A percentile compares a stretch with the other conserved stretches of the same genome.
Conservation (phyloP, 805 yeast genomes). For the Candida ficus region DNA sequence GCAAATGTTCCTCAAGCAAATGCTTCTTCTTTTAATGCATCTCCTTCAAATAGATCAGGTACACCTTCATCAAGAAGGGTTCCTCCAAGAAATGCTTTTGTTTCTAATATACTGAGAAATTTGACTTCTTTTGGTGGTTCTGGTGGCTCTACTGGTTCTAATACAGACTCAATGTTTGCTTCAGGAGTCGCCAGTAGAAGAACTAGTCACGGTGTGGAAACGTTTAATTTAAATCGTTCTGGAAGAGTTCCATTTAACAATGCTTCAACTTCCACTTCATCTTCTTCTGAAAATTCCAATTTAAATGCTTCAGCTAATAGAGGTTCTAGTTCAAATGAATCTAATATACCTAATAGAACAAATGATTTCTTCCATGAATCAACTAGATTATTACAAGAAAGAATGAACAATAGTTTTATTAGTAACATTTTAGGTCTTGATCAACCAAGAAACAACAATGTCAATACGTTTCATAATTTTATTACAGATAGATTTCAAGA, state of each 20-base stretch:
- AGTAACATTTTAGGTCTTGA: neutral
- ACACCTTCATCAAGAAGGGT: neutral
- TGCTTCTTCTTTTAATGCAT: too few species aligned
- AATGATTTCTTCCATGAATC: conserved; percentile 6
- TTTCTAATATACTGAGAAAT: conserved; percentile 10
- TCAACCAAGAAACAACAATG: neutral
- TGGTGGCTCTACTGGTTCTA: too few species aligned
- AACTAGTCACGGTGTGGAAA: conserved; percentile 21
- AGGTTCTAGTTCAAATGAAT: neutral
- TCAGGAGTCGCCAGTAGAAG: conserved; percentile 22
- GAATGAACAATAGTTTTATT: conserved; percentile 3
- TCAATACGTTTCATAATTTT: conserved; percentile 1
- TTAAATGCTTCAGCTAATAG: too few species aligned
- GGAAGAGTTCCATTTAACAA: neutral
- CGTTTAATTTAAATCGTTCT: conserved; percentile 12
- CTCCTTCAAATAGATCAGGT: neutral
- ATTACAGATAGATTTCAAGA: conserved; percentile 4
- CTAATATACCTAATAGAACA: neutral
- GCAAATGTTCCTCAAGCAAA: neutral
- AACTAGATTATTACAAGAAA: conserved; percentile 6
- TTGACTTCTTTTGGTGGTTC: conserved; percentile 2
- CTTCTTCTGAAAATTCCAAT: too few species aligned
- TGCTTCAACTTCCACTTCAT: neutral
- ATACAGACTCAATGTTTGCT: conserved; percentile 12
- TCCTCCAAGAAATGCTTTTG: conserved; percentile 8